Base-by-base conservation (phyloP, 2,329 filamentous ascomycete genomes). In the Fonsecaea monophora region DNA sequence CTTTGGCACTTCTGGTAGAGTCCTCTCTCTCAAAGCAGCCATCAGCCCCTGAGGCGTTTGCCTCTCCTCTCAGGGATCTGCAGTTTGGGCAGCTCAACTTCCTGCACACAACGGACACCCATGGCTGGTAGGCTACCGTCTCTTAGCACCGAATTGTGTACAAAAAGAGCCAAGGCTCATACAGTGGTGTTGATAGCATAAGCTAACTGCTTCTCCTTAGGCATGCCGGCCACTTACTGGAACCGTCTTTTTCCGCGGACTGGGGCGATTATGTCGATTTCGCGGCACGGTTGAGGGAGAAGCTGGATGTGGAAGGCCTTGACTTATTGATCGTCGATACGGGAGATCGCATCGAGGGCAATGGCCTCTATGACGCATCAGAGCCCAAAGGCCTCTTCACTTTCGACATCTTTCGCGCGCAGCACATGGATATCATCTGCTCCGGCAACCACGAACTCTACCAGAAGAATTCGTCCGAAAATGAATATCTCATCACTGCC, bases 191-290 rank as follows among this genome's bases (percentile, higher is more conserved):
- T 48, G 5, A 21, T 9, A 10, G 4, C 7, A 30, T 21, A 50
- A 25, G 45, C 45, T 50, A 50, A 50, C 8, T 5, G 3, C 21
- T 10, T 13, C 45, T 21, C n/a, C 9, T 9, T 50, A 50, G 45
- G 59, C 89, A 96, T 76, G 92, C 88, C 9, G 95, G 95, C 1
- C 95, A 99, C 82, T 81, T 98, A 4, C 90, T 94, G 82, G 95
- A 99, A 89, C 85, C 92, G 2, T 94, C 95, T 67, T 99, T 96
- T 79, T 94, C 92, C 6, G 94, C 92, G 55, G 95, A 99, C 78
- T 98, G 95, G 93, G 95, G 95, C 66, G 95, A 99, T 80, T 99
- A 98, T 79, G 86, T 98, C 74, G 97, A 94, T 6, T 97, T 99
- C 76, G 88, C 93, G 38, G 84, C 90, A 40, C 92, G 94, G 76